Conservation (phyloP, 108 stramenopile genomes). For the Skeletonema potamos region DNA sequence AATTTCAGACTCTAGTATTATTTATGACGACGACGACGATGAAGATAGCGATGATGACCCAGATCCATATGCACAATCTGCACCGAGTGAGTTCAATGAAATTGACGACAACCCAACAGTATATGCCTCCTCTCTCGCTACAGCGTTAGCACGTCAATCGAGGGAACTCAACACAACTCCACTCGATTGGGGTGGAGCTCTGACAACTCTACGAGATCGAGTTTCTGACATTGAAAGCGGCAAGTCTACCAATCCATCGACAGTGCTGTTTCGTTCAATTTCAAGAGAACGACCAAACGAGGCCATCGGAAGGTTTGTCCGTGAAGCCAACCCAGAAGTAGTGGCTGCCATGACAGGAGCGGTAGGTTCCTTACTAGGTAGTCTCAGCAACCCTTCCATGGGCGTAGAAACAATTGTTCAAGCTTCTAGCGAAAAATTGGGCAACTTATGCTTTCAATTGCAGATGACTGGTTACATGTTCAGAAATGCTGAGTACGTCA, state of each 20-base stretch:
- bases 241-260: constrained; percentile 57
- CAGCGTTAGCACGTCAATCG: constrained; percentile 21
- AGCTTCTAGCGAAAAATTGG: constrained; percentile 77
- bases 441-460: constrained; percentile 78
- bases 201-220: constrained; percentile 60
- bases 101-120: not conserved
- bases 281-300: constrained; percentile 70
- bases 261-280: constrained; percentile 75
- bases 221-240: constrained; percentile 73
- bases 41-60: constrained; percentile 53
- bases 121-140: constrained; percentile 4
- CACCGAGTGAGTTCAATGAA: constrained; percentile 60
- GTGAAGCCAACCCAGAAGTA: constrained; percentile 73
- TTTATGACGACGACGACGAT: constrained; percentile 49
- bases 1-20: constrained; percentile 3
- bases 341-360: constrained; percentile 84
- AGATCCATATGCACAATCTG: constrained; percentile 52
- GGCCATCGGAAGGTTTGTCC: constrained; percentile 69
- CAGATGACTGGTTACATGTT: constrained; percentile 94
- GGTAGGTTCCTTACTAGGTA: constrained; percentile 71
- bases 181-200: constrained; percentile 81
- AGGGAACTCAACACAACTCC: constrained; percentile 25
- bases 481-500: constrained; percentile 90
- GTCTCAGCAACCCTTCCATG: constrained; percentile 67
- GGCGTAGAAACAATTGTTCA: constrained; percentile 70